Conservation (phyloP, 2,329 filamentous ascomycete genomes). For the Apiospora phragmitis region DNA sequence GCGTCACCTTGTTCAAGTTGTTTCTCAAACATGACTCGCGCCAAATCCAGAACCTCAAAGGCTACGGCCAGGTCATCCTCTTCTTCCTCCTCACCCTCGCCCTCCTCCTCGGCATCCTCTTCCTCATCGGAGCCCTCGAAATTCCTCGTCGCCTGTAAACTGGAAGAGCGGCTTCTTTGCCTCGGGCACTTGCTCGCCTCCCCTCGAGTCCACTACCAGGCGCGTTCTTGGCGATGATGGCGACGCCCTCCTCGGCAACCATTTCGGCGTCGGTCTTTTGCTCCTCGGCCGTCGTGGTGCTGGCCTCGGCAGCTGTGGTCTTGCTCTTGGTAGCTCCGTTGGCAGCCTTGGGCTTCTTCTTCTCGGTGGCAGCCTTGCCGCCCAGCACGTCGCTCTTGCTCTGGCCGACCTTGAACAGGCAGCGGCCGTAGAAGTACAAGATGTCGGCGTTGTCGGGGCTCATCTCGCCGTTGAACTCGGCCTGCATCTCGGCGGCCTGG, state of each 20-base stretch:
- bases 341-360: constrained; percentile 51
- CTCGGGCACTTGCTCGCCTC: constrained; percentile 34
- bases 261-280: constrained; percentile 42
- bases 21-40: constrained; percentile 65
- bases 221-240: constrained; percentile 45
- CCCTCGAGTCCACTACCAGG: constrained; percentile 39
- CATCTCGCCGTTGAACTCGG: constrained; percentile 89
- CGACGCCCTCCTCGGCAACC: constrained; percentile 47
- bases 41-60: constrained; percentile 81
- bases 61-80: constrained; percentile 77
- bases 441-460: constrained; percentile 88
- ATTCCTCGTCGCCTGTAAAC: constrained; percentile 89
- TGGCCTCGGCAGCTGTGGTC: constrained; percentile 40
- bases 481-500: constrained; percentile 85
- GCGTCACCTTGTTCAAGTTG: constrained; percentile 45
- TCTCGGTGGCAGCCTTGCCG: constrained; percentile 67
- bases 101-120: constrained; percentile 49
- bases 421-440: constrained; percentile 90
- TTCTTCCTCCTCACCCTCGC: constrained; percentile 47
- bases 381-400: constrained; percentile 93
- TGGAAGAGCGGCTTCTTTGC: constrained; percentile 81
- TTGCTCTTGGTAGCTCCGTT: constrained; percentile 38
- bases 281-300: constrained; percentile 36
- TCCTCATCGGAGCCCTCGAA: constrained; percentile 83
- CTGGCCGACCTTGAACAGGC: constrained; percentile 90